These are phyloP conservation scores for Puccinia polysora DNA, from an alignment of 1,284 basidiomycete species.

Conservation along the genomic window DNA sequence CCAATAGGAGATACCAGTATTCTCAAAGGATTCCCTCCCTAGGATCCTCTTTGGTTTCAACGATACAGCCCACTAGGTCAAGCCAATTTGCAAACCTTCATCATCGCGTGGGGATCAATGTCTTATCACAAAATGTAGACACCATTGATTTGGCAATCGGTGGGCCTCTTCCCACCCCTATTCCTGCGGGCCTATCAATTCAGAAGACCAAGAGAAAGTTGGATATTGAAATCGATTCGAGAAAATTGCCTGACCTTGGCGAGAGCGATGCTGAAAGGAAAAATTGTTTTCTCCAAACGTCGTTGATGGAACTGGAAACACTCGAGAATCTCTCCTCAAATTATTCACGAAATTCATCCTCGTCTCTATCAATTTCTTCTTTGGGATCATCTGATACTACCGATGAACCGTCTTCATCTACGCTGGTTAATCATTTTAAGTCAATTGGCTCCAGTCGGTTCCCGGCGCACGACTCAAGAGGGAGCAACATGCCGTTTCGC, in stretches of 20 bases:
- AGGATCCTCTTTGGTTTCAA: not conserved
- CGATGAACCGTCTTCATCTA: not conserved
- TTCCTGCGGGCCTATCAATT: not conserved
- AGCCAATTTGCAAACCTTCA: conserved; percentile 1
- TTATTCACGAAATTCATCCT: not conserved
- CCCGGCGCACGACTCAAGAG: not conserved
- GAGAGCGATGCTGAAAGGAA: not conserved
- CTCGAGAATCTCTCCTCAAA: not conserved
- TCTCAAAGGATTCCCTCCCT: too few relatives aligned
- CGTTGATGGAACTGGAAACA: not conserved
- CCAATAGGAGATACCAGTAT: too few relatives aligned
- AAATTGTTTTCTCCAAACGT: not conserved
- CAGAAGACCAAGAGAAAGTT: not conserved
- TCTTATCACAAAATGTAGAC: not conserved
- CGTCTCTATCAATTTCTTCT: not conserved
- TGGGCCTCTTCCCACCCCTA: not conserved
- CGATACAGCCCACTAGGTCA: not conserved
- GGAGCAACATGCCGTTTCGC: not conserved
- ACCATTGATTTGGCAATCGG: conserved; percentile 6
- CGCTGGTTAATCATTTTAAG: not conserved
- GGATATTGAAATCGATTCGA: not conserved
- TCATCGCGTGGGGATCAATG: conserved; percentile 1
- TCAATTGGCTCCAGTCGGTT: conserved; percentile 3
- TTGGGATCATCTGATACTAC: not conserved
- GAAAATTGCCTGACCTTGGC: not conserved